Evolutionary conservation across 192 early-diverging fungal genomes (phyloP).

Genomic region (Gryganskiella cystojenkinii): DNA sequence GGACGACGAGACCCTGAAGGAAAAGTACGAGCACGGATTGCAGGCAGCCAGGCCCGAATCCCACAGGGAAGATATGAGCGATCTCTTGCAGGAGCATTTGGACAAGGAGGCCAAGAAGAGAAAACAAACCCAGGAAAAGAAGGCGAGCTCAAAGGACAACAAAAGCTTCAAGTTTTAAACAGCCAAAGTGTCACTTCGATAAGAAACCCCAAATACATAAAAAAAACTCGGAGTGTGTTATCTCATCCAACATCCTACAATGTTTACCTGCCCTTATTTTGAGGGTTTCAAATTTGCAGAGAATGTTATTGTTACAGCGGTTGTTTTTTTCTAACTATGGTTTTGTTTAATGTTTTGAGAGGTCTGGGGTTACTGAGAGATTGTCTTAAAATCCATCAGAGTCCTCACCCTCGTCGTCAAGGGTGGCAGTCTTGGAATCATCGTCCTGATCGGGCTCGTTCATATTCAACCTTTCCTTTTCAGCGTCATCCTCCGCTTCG

Average conservation of each 20-base stretch:
- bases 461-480: slow-evolving; percentile 41
- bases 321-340: background rate
- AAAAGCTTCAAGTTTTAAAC: slow-evolving; percentile 29
- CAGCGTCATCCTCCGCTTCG: slow-evolving; percentile 23
- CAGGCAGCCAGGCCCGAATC: slow-evolving; percentile 57
- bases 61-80: slow-evolving; percentile 83
- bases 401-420: slow-evolving; percentile 35
- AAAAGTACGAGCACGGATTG: slow-evolving; percentile 82
- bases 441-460: slow-evolving; percentile 32
- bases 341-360: no score
- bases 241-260: no score
- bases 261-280: no score
- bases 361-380: no score
- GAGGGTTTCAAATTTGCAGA: background rate
- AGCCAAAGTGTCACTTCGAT: no score
- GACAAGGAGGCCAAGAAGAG: slow-evolving; percentile 74
- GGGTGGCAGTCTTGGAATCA: slow-evolving; percentile 13
- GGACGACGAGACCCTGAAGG: slow-evolving; percentile 78
- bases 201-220: no score
- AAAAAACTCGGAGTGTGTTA: no score
- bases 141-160: slow-evolving; percentile 39
- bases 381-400: slow-evolving; percentile 48
- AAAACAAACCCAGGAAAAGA: slow-evolving; percentile 68
- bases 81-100: slow-evolving; percentile 90
- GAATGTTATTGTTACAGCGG: background rate